phyloP scores from a whole-genome alignment of 1,284 basidiomycete genomes.

The Tilletia caries region DNA sequence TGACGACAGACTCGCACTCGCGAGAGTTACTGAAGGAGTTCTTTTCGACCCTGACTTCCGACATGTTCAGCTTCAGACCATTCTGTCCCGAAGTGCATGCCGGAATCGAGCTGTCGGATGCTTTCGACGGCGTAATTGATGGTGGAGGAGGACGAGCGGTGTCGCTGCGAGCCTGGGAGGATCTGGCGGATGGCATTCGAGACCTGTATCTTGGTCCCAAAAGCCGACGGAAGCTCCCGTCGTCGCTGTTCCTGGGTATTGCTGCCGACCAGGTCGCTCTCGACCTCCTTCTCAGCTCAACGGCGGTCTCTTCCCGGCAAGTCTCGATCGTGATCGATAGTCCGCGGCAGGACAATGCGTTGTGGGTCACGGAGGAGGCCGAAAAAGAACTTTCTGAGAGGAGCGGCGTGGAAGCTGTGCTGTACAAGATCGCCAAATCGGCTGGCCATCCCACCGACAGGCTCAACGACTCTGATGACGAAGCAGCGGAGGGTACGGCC shows the following conservation, averaged over 20 bases:
- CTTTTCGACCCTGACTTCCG: too few species aligned
- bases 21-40: neutral
- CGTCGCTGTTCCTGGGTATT: neutral
- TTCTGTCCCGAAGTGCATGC: too few species aligned
- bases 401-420: conserved; percentile 2
- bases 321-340: neutral
- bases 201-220: neutral
- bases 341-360: neutral
- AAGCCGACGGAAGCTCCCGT: neutral
- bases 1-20: neutral
- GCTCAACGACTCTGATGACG: neutral
- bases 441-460: neutral
- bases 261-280: neutral
- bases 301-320: neutral
- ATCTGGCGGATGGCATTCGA: neutral
- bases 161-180: neutral
- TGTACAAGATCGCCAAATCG: neutral
- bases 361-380: too few species aligned
- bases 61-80: too few species aligned
- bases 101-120: too few species aligned
- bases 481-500: neutral
- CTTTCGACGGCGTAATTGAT: too few species aligned
- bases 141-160: neutral
- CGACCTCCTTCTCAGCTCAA: neutral
- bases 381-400: neutral